Conservation (phyloP, 345 rosid species). For the Toxicodendron radicans region DNA sequence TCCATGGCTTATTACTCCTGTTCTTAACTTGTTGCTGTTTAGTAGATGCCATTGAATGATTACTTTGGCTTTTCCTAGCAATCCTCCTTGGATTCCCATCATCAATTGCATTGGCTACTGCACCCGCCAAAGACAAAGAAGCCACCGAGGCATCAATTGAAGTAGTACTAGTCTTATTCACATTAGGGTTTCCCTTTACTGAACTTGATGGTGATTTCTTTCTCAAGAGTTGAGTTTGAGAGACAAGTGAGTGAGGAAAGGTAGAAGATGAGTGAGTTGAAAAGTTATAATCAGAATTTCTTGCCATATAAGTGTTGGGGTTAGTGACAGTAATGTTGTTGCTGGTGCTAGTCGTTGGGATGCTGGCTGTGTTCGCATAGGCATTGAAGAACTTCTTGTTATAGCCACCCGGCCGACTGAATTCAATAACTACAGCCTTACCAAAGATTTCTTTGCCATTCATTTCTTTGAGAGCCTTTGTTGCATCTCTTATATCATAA, state of each 20-base stretch:
- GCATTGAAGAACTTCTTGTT: slow-evolving; percentile 48
- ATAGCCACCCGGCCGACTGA: slow-evolving; percentile 90
- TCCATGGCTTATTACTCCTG: slow-evolving; percentile 50
- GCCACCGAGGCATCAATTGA: slow-evolving; percentile 31
- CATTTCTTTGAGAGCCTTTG: slow-evolving; percentile 67
- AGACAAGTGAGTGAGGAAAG: slow-evolving; percentile 17
- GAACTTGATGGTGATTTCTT: slow-evolving; percentile 17
- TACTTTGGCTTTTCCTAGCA: slow-evolving; percentile 27
- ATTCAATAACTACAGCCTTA: slow-evolving; percentile 55
- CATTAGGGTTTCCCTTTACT: slow-evolving; percentile 32
- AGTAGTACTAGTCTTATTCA: background rate
- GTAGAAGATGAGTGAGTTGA: slow-evolving; percentile 11
- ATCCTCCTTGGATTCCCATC: slow-evolving; percentile 30
- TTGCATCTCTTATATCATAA: slow-evolving; percentile 80
- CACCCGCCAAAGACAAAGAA: slow-evolving; percentile 28
- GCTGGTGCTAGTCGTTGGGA: slow-evolving; percentile 6
- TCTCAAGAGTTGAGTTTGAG: slow-evolving; percentile 17
- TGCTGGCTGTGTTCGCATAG: slow-evolving; percentile 7
- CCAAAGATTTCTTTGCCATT: slow-evolving; percentile 67
- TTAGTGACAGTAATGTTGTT: background rate
- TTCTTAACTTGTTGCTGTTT: slow-evolving; percentile 32
- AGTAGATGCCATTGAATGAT: slow-evolving; percentile 11
- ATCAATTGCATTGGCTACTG: slow-evolving; percentile 13
- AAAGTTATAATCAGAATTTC: slow-evolving; percentile 26
- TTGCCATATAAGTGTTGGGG: slow-evolving; percentile 6